These are phyloP conservation scores for Taphrina betulina DNA, from an alignment of 1,139 yeast genomes.

Conservation along the genomic window DNA sequence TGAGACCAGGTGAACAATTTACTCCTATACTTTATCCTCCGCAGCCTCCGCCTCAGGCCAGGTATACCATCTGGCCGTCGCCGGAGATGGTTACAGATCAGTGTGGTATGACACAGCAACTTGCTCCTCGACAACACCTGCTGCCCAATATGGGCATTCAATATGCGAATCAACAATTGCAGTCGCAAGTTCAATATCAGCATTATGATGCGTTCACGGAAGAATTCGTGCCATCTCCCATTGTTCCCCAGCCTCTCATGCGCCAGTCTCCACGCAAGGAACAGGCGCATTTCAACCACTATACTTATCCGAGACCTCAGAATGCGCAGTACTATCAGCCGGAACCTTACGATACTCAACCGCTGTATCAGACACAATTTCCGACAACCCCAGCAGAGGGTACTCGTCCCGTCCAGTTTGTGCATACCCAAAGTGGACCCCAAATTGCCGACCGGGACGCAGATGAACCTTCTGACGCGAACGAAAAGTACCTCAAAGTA, in stretches of 20 bases:
- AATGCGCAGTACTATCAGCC: background rate
- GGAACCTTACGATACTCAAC: background rate
- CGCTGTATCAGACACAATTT: background rate
- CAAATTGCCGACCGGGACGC: background rate
- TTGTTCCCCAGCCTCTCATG: constrained; percentile 2
- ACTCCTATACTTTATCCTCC: constrained; percentile 23
- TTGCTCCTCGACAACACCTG: background rate
- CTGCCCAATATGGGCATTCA: constrained; percentile 9
- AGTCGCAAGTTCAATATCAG: constrained; percentile 5
- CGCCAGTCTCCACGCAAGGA: constrained; percentile 8
- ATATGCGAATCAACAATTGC: constrained; percentile 5
- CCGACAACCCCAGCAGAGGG: background rate
- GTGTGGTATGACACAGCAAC: constrained; percentile 3
- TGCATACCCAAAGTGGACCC: background rate
- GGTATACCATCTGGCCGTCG: constrained; percentile 21
- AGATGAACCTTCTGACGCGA: background rate
- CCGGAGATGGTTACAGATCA: constrained; percentile 21
- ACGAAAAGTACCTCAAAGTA: no score
- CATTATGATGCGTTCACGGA: constrained; percentile 5
- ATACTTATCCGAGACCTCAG: constrained; percentile 13
- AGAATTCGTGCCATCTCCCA: background rate
- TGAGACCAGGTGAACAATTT: constrained; percentile 26
- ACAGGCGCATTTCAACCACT: constrained; percentile 30
- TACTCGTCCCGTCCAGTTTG: no score
- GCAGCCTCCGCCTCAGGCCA: constrained; percentile 1